Percentiles rank a stretch among this genome's conserved stretches.
Evolutionary conservation across 1,284 basidiomycete species (phyloP).

Genomic region (Microbotryum silenes-acaulis): DNA sequence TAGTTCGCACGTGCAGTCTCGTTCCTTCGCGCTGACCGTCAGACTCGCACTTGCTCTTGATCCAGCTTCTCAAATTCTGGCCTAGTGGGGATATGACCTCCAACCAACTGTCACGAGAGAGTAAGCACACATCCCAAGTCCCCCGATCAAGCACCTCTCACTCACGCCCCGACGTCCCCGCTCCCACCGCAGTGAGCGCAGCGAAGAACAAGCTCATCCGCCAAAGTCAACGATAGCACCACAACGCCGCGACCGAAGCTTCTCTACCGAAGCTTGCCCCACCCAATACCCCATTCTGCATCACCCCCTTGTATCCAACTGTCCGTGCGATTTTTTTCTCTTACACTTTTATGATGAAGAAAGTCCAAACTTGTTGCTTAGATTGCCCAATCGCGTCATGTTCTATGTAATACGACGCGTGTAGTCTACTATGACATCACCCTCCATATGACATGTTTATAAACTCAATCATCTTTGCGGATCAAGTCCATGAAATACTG

Average conservation of each 20-base stretch:
- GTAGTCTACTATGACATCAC: no score
- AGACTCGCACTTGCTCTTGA: neutral
- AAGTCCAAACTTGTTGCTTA: no score
- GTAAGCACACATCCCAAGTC: constrained; percentile 9
- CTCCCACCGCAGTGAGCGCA: neutral
- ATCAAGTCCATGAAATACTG: no score
- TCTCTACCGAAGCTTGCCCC: neutral
- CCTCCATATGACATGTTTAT: no score
- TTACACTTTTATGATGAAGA: no score
- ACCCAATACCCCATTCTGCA: neutral
- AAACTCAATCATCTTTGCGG: no score
- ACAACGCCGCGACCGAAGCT: no score
- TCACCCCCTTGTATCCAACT: no score
- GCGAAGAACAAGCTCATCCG: neutral
- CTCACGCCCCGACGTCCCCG: no score
- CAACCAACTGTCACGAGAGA: constrained; percentile 35
- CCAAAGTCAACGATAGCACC: neutral
- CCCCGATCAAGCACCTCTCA: neutral
- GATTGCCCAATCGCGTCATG: no score
- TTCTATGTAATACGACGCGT: no score
- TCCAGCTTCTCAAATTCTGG: constrained; percentile 31
- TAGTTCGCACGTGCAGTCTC: neutral
- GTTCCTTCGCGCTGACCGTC: neutral
- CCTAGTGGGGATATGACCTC: constrained; percentile 24
- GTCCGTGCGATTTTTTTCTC: no score